A percentile compares a stretch with the other conserved stretches of the same genome.
phyloP scores from a whole-genome alignment of 331 rosid genomes.

The Acacia concinna region DNA sequence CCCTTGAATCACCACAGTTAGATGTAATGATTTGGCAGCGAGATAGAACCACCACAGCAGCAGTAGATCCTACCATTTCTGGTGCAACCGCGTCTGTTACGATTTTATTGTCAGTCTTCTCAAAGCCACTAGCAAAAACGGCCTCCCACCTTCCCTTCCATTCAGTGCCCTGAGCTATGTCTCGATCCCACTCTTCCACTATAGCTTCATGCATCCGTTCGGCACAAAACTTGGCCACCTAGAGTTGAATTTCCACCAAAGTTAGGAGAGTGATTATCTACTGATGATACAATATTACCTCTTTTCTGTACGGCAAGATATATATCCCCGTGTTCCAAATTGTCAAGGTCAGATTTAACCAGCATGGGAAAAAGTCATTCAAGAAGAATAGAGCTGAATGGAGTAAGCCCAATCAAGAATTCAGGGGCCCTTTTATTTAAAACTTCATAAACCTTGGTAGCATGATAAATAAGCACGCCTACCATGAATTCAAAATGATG shows the following conservation, averaged over 20 bases:
- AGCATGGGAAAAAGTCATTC: not conserved
- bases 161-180: conserved; percentile 39
- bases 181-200: conserved; percentile 76
- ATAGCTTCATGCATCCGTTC: conserved; percentile 74
- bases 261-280: conserved; percentile 30
- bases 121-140: conserved; percentile 62
- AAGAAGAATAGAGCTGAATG: not conserved
- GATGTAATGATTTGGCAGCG: conserved; percentile 87
- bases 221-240: conserved; percentile 93
- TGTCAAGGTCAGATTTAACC: not conserved
- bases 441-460: not conserved
- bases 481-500: not conserved
- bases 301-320: not conserved
- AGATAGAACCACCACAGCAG: conserved; percentile 69
- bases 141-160: conserved; percentile 89
- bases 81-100: conserved; percentile 51
- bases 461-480: not conserved
- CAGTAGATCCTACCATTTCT: conserved; percentile 94
- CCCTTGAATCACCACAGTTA: conserved; percentile 91
- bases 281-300: not conserved
- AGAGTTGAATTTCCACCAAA: conserved; percentile 31
- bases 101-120: conserved; percentile 67
- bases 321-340: not conserved
- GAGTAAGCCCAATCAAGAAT: not conserved
- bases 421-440: not conserved